Evolutionary conservation across 805 yeast genomes (phyloP).

Genomic region (Pichia rugopelliculosa): DNA sequence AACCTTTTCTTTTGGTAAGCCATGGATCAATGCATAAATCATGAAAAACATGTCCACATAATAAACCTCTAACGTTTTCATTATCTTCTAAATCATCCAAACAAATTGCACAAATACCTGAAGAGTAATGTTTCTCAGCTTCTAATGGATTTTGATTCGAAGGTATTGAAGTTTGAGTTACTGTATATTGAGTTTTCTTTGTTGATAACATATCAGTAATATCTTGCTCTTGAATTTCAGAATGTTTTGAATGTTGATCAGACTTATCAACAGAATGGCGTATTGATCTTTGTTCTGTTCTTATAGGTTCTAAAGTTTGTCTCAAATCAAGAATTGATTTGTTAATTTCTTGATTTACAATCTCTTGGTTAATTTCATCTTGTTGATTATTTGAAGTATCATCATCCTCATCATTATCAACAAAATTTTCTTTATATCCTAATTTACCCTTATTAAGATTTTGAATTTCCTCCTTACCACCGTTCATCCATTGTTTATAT

Average conservation of each 20-base stretch:
- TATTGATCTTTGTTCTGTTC: neutral
- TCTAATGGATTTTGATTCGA: neutral
- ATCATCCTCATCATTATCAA: constrained; percentile 21
- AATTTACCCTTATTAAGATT: constrained; percentile 33
- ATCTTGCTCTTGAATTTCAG: constrained; percentile 6
- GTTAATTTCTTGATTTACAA: neutral
- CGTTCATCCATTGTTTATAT: constrained; percentile 53
- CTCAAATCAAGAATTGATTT: neutral
- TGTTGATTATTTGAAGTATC: neutral
- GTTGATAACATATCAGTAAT: constrained; percentile 7
- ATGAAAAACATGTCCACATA: constrained; percentile 83
- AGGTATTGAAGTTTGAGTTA: constrained; percentile 6
- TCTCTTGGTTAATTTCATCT: neutral
- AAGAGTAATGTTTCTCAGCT: constrained; percentile 40
- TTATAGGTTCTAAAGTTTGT: neutral
- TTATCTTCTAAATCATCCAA: constrained; percentile 56
- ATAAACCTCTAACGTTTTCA: constrained; percentile 61
- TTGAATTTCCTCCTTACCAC: constrained; percentile 49
- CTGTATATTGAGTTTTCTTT: neutral
- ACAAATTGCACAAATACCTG: constrained; percentile 76
- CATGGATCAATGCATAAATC: constrained; percentile 75
- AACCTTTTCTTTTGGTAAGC: constrained; percentile 66
- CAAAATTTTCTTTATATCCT: constrained; percentile 33
- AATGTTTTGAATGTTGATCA: neutral
- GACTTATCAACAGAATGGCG: too few relatives aligned